phyloP scores from a whole-genome alignment of 2,329 filamentous ascomycete genomes.

The Cytospora leucostoma region DNA sequence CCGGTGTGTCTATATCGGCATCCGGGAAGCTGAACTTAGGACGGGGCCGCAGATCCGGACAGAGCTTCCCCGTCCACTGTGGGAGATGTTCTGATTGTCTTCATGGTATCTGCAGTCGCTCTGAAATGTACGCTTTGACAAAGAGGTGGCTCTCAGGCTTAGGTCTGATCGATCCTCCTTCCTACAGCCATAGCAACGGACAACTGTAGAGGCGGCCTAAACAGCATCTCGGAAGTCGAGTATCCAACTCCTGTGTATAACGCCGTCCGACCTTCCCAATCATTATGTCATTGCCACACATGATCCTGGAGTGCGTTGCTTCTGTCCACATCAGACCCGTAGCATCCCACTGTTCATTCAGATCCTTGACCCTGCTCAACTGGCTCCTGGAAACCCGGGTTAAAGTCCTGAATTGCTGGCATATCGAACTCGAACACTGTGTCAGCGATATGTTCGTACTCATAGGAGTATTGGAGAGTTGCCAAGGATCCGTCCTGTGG shows the following conservation, averaged over 20 bases:
- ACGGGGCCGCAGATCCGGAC: slow-evolving; percentile 32
- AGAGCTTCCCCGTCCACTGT: slow-evolving; percentile 62
- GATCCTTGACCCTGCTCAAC: background rate
- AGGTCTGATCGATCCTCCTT: background rate
- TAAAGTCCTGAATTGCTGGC: background rate
- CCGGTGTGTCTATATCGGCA: slow-evolving; percentile 80
- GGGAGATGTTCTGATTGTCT: slow-evolving; percentile 56
- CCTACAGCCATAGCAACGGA: background rate
- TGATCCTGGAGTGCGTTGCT: too few relatives aligned
- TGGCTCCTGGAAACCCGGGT: background rate
- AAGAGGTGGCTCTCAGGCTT: background rate
- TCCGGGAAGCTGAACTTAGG: slow-evolving; percentile 46
- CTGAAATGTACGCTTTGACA: background rate
- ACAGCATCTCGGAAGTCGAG: background rate
- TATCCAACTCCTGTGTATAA: background rate
- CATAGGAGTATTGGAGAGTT: background rate
- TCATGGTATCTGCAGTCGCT: background rate
- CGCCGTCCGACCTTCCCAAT: too few relatives aligned
- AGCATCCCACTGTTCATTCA: background rate
- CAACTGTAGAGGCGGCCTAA: background rate
- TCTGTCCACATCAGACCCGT: background rate
- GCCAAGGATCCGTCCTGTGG: background rate
- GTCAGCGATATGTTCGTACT: background rate
- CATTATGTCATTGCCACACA: too few relatives aligned
- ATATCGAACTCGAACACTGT: background rate